These are phyloP conservation scores for Stagonosporopsis vannaccii DNA, from an alignment of 2,329 filamentous ascomycete species.

Conservation along the genomic window DNA sequence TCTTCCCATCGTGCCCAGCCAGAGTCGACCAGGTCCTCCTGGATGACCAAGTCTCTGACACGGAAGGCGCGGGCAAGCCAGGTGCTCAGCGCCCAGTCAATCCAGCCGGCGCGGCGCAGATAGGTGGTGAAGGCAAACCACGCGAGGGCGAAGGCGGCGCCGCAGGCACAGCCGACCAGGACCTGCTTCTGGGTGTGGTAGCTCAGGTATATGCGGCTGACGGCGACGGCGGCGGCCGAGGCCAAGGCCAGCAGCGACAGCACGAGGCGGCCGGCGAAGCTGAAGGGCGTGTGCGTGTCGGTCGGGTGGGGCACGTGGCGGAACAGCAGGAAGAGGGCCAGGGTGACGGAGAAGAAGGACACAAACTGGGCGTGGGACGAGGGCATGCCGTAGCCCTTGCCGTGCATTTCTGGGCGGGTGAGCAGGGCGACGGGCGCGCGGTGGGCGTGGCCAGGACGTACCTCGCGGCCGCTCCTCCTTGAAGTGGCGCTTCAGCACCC, in stretches of 20 bases:
- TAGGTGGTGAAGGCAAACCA: conserved; percentile 82
- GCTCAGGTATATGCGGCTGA: conserved; percentile 86
- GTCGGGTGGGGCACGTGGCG: conserved; percentile 66
- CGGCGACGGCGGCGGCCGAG: conserved; percentile 66
- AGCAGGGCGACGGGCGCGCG: conserved; percentile 5
- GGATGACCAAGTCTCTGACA: conserved; percentile 82
- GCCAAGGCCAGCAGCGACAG: conserved; percentile 54
- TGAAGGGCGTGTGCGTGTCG: conserved; percentile 63
- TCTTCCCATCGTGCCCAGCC: conserved; percentile 93
- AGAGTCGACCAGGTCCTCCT: conserved; percentile 87
- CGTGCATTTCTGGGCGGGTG: conserved; percentile 66
- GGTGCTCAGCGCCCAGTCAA: conserved; percentile 75
- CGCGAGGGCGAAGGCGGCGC: conserved; percentile 70
- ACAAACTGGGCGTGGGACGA: conserved; percentile 95
- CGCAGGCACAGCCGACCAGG: conserved; percentile 76
- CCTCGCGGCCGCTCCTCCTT: conserved; percentile 87
- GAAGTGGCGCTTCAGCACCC: conserved; percentile 85
- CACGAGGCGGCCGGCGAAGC: conserved; percentile 65
- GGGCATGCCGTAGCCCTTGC: conserved; percentile 98
- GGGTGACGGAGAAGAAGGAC: conserved; percentile 85
- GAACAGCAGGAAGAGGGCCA: conserved; percentile 83
- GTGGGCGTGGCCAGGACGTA: conserved; percentile 53
- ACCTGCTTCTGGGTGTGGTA: conserved; percentile 94
- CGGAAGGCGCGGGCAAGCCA: conserved; percentile 71
- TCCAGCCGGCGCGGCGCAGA: conserved; percentile 70